Evolutionary conservation across 2,329 filamentous ascomycete species (phyloP).

Genomic region (Seiridium cupressi): DNA sequence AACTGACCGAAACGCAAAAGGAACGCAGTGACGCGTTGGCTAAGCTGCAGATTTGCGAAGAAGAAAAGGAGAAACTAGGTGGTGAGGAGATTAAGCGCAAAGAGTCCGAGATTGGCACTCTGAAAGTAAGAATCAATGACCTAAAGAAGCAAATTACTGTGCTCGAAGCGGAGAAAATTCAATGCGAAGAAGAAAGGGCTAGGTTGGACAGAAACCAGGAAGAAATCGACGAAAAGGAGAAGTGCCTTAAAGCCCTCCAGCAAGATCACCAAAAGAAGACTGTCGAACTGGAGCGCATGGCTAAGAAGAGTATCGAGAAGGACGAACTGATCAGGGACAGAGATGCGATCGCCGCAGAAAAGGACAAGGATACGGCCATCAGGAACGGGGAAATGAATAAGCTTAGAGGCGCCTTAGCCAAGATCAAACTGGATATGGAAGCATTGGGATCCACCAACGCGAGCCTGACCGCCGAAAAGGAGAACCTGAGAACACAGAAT

Average conservation of each 20-base stretch:
- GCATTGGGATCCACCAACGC: no score
- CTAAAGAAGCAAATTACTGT: not conserved
- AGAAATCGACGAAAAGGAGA: not conserved
- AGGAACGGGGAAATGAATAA: not conserved
- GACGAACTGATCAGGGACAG: not conserved
- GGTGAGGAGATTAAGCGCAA: not conserved
- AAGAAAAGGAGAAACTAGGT: not conserved
- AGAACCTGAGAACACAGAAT: no score
- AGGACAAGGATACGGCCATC: not conserved
- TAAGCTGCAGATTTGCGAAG: not conserved
- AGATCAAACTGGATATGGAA: no score
- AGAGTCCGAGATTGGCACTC: not conserved
- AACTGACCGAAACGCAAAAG: not conserved
- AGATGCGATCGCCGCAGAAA: not conserved
- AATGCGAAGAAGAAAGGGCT: not conserved
- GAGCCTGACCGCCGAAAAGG: no score
- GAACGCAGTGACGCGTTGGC: not conserved
- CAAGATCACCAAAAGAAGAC: not conserved
- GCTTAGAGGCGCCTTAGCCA: no score
- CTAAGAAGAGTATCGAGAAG: not conserved
- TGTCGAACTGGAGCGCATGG: not conserved
- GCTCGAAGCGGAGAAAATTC: not conserved
- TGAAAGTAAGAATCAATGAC: not conserved
- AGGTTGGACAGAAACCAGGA: not conserved
- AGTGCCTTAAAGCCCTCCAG: no score